phyloP scores from a whole-genome alignment of 2,329 filamentous ascomycete species.

The Penicillium polonicum region DNA sequence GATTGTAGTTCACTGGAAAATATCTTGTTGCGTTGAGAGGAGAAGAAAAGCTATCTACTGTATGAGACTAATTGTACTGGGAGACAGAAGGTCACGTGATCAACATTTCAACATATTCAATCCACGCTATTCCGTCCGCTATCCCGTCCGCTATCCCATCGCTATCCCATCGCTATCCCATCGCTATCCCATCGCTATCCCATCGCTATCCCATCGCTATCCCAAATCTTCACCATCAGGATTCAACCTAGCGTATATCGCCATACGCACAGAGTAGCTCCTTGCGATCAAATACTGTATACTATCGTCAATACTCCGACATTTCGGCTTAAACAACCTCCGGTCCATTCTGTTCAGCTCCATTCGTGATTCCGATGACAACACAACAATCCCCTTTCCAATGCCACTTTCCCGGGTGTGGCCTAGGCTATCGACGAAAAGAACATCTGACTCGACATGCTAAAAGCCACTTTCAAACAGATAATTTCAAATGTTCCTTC shows the following conservation, averaged over 20 bases:
- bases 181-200: not conserved
- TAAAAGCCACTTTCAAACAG: not conserved
- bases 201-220: not conserved
- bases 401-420: not conserved
- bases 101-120: too few species aligned
- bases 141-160: too few species aligned
- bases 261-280: not conserved
- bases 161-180: not conserved
- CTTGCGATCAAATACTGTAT: not conserved
- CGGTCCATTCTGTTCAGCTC: not conserved
- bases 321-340: not conserved
- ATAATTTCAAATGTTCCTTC: not conserved
- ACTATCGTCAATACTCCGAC: not conserved
- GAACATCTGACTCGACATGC: not conserved
- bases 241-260: not conserved
- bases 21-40: too few species aligned
- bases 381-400: not conserved
- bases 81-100: too few species aligned
- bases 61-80: too few species aligned
- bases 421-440: not conserved
- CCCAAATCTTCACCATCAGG: not conserved
- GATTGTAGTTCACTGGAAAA: too few species aligned
- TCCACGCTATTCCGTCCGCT: too few species aligned
- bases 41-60: too few species aligned
- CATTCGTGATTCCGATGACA: not conserved